phyloP scores from a whole-genome alignment of 1,139 yeast genomes.

The Nakaseomyces nivariensis region DNA sequence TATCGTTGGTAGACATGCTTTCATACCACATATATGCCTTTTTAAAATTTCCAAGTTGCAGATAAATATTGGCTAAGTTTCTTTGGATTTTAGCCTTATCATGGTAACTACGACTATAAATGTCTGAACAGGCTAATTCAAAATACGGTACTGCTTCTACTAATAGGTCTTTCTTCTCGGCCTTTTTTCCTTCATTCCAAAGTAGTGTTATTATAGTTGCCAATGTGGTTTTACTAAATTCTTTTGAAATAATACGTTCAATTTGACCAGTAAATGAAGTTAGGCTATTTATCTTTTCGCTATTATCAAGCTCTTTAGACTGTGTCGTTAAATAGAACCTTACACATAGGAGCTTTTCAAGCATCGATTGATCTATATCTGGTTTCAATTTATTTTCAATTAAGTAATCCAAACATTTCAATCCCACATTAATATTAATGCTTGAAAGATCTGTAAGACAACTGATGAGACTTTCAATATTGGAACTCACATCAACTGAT shows the following conservation, averaged over 20 bases:
- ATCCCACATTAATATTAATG: slow-evolving; percentile 10
- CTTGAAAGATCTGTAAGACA: slow-evolving; percentile 17
- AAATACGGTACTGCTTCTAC: slow-evolving; percentile 13
- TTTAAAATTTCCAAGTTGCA: slow-evolving; percentile 8
- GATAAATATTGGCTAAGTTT: slow-evolving; percentile 13
- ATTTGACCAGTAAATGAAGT: slow-evolving; percentile 9
- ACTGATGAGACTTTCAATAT: slow-evolving; percentile 14
- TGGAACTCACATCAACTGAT: slow-evolving; percentile 11
- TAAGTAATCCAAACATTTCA: slow-evolving; percentile 18
- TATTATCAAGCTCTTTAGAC: slow-evolving; percentile 10
- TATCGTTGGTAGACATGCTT: slow-evolving; percentile 11
- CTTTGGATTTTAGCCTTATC: slow-evolving; percentile 21
- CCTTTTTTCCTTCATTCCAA: slow-evolving; percentile 22
- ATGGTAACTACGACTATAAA: slow-evolving; percentile 12
- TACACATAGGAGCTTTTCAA: slow-evolving; percentile 14
- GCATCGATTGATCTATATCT: slow-evolving; percentile 8
- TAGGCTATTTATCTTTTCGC: slow-evolving; percentile 13
- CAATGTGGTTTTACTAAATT: slow-evolving; percentile 10
- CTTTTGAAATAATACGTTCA: slow-evolving; percentile 10
- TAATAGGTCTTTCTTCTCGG: slow-evolving; percentile 16
- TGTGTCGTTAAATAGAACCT: slow-evolving; percentile 19
- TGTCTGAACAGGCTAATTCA: slow-evolving; percentile 11
- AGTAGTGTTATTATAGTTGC: slow-evolving; percentile 19
- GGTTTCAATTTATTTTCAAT: slow-evolving; percentile 16
- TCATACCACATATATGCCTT: slow-evolving; percentile 9